A percentile compares a stretch with the other conserved stretches of the same genome.
Conservation (phyloP, 2,329 filamentous ascomycete species). For the Didymellaceae sp. region DNA sequence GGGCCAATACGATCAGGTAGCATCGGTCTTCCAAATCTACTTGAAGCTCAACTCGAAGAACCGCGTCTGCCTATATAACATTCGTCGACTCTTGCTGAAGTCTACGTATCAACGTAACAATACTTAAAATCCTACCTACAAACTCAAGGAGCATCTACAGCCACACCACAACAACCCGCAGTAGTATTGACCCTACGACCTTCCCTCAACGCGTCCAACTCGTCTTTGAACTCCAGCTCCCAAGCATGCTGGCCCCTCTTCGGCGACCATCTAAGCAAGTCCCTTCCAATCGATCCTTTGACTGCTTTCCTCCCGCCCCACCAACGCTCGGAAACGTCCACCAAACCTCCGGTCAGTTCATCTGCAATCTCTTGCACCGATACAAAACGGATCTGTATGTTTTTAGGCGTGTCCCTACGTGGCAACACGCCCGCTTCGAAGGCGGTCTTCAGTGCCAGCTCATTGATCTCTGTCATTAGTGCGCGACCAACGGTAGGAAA, state of each 20-base stretch:
- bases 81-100: no score
- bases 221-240: conserved; percentile 23
- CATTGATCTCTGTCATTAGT: conserved; percentile 22
- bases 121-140: no score
- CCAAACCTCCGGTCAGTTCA: conserved; percentile 18
- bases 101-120: no score
- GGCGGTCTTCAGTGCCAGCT: conserved; percentile 19
- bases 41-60: no score
- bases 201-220: conserved; percentile 23
- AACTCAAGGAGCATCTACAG: no score
- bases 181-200: conserved; percentile 15
- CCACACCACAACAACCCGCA: conserved; percentile 19
- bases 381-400: conserved; percentile 21
- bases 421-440: conserved; percentile 24
- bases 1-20: no score
- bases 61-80: no score
- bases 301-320: conserved; percentile 24
- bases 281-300: conserved; percentile 19
- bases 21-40: no score
- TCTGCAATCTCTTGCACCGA: conserved; percentile 22
- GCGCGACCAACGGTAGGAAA: conserved; percentile 21
- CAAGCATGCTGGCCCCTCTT: conserved; percentile 19
- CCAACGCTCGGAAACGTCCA: conserved; percentile 20
- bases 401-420: conserved; percentile 19
- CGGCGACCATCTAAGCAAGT: conserved; percentile 22